Base-by-base conservation (phyloP, 2,329 filamentous ascomycete species). In the Verticillium tricorpus region DNA sequence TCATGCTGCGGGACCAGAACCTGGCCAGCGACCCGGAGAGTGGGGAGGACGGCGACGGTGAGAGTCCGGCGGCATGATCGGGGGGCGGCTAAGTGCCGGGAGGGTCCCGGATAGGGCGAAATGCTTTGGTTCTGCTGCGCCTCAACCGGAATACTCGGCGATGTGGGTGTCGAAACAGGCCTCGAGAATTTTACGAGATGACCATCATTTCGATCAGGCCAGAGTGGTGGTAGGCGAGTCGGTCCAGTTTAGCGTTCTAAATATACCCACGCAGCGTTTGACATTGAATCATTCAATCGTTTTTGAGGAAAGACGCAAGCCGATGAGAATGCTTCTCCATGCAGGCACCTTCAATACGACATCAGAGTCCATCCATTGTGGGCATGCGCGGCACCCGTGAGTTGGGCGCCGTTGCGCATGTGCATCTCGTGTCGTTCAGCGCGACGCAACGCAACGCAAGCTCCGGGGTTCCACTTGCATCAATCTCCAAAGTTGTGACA, bases 1-100 rank as follows among this genome's bases (percentile, higher is more conserved):
- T 80, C 52, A 67, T 72, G n/a, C 72, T 74, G 67, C 73, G 77
- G 63, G 76, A 83, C 39, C 75, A 78, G 58, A 82, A 83, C 57
- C 72, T 83, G 22, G 77, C 76, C 0, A 69, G 71, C 5, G 77
- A 80, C 50, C 78, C 78, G 34, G 73, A 77, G 58, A 76, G 74
- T 56, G 54, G 54, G 54, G 54, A 56, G 11, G 40, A 59, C 50
- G 52, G 40, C 11, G n/a, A 60, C 22, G 5, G 52, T 17, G 58
- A 37, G 40, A 62, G 19, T 34, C 37, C 61, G 59, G 54, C 19
- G 59, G 39, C 56, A 34, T 45, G 56, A 54, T n/a, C 50, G 45
- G 45, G 45, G 28, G 45, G 4, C 19, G 8, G 2, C 5, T 28
- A 19, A 22, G 45, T 52, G 19, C 11, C 45, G 19, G 45, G 11